These are phyloP conservation scores for Solanum etuberosum DNA, from an alignment of 257 asterid genomes.

Conservation along the genomic window DNA sequence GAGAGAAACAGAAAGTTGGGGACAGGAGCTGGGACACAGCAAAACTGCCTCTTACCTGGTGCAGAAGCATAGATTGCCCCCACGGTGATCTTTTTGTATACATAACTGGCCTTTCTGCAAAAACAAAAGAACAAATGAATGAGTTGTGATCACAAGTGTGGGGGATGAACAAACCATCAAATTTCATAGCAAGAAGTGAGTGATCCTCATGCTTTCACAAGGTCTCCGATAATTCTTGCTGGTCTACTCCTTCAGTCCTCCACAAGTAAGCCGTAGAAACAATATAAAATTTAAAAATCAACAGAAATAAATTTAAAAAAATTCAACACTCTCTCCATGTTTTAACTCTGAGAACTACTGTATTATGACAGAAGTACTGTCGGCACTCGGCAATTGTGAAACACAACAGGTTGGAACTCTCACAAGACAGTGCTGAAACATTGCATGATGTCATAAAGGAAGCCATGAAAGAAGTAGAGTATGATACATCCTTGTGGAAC, in stretches of 20 bases:
- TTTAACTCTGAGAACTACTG: not conserved
- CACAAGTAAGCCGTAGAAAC: not conserved
- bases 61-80: slow-evolving; percentile 64
- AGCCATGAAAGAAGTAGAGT: not conserved
- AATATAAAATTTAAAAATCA: not conserved
- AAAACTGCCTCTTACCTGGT: slow-evolving; percentile 33
- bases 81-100: slow-evolving; percentile 49
- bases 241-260: not conserved
- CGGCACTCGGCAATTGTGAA: not conserved
- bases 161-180: not conserved
- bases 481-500: not conserved
- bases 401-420: not conserved
- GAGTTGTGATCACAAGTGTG: not conserved
- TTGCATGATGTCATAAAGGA: not conserved
- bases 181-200: not conserved
- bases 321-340: not conserved
- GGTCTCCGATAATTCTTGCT: not conserved
- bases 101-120: slow-evolving; percentile 70
- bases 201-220: not conserved
- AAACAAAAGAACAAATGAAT: slow-evolving; percentile 7
- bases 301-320: not conserved
- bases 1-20: not conserved
- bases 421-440: not conserved
- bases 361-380: not conserved
- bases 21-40: not conserved